phyloP scores from a whole-genome alignment of 208 protist species.

The Trypanosoma cruzi region DNA sequence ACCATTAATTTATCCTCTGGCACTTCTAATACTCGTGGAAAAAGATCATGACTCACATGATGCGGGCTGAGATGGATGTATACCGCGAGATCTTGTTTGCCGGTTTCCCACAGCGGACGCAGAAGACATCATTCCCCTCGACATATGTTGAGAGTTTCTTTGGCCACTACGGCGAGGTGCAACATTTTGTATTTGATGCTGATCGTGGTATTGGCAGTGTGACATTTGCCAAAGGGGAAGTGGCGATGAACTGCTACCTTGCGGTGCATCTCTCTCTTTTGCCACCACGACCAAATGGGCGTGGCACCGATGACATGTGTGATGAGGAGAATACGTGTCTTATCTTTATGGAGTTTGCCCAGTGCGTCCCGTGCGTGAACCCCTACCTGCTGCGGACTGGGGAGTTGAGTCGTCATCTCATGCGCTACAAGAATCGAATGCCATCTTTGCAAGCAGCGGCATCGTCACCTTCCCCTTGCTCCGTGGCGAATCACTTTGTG shows the following conservation, averaged over 20 bases:
- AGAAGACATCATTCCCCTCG: neutral
- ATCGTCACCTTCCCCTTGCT: neutral
- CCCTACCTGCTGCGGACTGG: slow-evolving; percentile 41
- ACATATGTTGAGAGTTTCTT: slow-evolving; percentile 58
- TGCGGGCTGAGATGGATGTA: neutral
- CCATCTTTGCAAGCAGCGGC: neutral
- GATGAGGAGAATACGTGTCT: slow-evolving; percentile 26
- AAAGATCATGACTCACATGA: neutral
- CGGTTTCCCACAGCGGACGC: slow-evolving; percentile 39
- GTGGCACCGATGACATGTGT: neutral
- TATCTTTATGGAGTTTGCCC: slow-evolving; percentile 67
- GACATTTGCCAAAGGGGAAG: slow-evolving; percentile 47
- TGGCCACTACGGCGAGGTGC: slow-evolving; percentile 52
- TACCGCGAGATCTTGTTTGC: slow-evolving; percentile 74
- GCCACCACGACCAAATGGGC: slow-evolving; percentile 6
- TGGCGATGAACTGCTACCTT: slow-evolving; percentile 64
- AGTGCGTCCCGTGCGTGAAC: slow-evolving; percentile 60
- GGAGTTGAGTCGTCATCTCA: slow-evolving; percentile 52
- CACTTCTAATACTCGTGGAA: neutral
- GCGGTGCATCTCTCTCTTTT: slow-evolving; percentile 55
- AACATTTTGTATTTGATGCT: slow-evolving; percentile 50
- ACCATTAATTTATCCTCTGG: neutral
- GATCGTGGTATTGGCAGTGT: slow-evolving; percentile 65
- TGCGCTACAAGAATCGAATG: slow-evolving; percentile 4
- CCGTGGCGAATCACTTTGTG: slow-evolving; percentile 12